These are phyloP conservation scores for Wickerhamiella pararugosa DNA, from an alignment of 1,139 yeast species.

Conservation along the genomic window DNA sequence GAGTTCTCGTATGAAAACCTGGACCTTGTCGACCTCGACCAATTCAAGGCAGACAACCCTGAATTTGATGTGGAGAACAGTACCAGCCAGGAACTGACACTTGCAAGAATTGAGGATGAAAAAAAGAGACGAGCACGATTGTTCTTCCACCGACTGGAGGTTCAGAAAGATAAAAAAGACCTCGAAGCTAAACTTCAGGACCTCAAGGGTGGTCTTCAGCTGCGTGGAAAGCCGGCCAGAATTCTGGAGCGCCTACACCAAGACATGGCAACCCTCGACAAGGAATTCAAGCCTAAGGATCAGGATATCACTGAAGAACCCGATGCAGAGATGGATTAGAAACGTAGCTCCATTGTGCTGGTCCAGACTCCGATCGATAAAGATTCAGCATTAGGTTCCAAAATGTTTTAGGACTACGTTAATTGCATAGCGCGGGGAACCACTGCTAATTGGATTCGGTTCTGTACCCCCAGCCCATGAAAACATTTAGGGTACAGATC, in stretches of 20 bases:
- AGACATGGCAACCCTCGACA: background rate
- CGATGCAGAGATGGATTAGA: too few species aligned
- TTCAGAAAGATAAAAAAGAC: background rate
- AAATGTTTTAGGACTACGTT: too few species aligned
- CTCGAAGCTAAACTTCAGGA: background rate
- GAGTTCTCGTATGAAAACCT: too few species aligned
- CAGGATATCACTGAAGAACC: too few species aligned
- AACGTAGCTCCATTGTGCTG: too few species aligned
- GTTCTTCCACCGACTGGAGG: background rate
- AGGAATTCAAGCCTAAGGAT: background rate
- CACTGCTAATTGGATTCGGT: too few species aligned
- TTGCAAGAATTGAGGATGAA: background rate
- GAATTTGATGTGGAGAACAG: background rate
- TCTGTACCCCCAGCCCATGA: too few species aligned
- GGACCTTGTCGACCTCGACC: background rate
- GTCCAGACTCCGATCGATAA: background rate
- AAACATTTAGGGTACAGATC: too few species aligned
- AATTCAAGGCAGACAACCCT: background rate
- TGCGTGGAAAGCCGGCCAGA: background rate
- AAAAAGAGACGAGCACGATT: background rate
- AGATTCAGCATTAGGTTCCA: background rate
- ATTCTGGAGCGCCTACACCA: background rate
- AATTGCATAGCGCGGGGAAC: too few species aligned
- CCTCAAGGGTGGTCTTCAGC: background rate
- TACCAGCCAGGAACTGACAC: background rate